A percentile compares a stretch with the other conserved stretches of the same genome.
phyloP scores from a whole-genome alignment of 257 asterid species.

The Solanum dulcamara region DNA sequence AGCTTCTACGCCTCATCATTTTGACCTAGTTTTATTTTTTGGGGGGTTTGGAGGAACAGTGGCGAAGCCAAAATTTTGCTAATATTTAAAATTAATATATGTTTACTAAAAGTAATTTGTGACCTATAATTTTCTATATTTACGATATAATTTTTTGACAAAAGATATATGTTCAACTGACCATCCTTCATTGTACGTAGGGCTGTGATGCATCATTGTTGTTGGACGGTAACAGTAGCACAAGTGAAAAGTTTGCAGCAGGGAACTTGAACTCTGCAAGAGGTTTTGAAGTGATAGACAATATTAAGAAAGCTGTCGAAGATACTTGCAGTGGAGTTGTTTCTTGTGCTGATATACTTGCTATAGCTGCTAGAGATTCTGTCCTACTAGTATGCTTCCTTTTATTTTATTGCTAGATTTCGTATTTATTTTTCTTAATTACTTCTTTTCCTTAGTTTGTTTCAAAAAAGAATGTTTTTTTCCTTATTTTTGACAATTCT shows the following conservation, averaged over 20 bases:
- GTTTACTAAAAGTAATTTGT: no score
- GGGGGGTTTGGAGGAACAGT: no score
- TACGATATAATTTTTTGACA: no score
- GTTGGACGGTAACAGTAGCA: not conserved
- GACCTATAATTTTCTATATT: no score
- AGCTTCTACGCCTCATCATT: no score
- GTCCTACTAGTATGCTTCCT: not conserved
- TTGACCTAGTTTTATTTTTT: no score
- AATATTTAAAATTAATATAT: no score
- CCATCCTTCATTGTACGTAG: not conserved
- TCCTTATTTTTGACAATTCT: rapidly evolving
- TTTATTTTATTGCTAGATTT: not conserved
- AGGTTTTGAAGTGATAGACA: not conserved
- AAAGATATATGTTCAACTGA: not conserved
- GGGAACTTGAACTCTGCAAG: not conserved
- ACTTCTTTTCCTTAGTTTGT: no score
- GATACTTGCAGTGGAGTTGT: not conserved
- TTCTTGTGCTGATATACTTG: not conserved
- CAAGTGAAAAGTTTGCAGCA: not conserved
- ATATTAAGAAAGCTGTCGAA: not conserved
- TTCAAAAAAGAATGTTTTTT: no score
- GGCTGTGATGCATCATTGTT: not conserved
- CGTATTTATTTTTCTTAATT: no score
- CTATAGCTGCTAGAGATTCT: not conserved
- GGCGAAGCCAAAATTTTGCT: no score